These are phyloP conservation scores for Populus simonii DNA, from an alignment of 345 rosid species.

Conservation along the genomic window DNA sequence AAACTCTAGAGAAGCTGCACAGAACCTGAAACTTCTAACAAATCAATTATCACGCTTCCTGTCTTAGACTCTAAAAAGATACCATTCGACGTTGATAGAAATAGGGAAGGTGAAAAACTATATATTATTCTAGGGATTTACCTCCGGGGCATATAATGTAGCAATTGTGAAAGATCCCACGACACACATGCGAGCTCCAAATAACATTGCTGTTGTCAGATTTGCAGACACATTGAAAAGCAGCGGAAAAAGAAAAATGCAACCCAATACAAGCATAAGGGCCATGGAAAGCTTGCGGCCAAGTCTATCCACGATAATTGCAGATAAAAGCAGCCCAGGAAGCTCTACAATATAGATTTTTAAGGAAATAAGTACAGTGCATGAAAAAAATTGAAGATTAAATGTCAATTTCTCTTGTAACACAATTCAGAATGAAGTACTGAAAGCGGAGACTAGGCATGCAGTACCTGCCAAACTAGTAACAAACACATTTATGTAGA, in stretches of 20 bases:
- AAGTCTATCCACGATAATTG: conserved; percentile 19
- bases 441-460: background rate
- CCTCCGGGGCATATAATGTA: conserved; percentile 26
- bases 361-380: background rate
- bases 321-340: conserved; percentile 24
- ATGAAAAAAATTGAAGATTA: background rate
- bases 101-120: background rate
- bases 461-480: conserved; percentile 5
- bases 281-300: conserved; percentile 27
- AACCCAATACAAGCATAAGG: conserved; percentile 7
- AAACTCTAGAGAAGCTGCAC: no score
- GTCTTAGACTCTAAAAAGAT: no score
- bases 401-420: no score
- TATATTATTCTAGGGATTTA: background rate
- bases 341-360: conserved; percentile 11
- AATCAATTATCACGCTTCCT: background rate
- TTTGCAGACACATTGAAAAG: background rate
- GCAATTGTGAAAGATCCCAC: conserved; percentile 25
- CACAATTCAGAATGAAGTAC: no score
- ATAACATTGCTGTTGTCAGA: conserved; percentile 12
- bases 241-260: conserved; percentile 22
- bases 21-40: no score
- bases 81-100: no score
- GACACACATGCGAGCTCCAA: conserved; percentile 26
- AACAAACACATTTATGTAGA: conserved; percentile 16